Base-by-base conservation (phyloP, 176 grass and related monocot species). In the Aegilops bicornis region DNA sequence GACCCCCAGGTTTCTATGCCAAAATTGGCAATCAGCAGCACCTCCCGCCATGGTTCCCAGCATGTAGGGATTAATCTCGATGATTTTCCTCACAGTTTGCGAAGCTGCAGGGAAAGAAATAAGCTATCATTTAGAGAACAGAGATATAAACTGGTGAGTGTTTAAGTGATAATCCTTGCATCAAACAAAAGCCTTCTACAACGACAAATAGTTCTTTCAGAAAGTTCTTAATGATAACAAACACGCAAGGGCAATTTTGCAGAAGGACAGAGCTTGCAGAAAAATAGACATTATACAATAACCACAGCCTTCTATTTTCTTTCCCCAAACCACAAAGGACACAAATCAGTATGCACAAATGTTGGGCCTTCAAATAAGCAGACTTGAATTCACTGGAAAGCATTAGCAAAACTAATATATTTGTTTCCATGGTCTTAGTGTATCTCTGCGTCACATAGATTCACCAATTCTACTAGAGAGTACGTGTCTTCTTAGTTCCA, bases 51-150 rank as follows among this genome's bases (percentile, higher is more conserved):
- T 96, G 4, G 94, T 99, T 84, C 97, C 97, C 43, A 98, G 85
- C 97, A 98, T 98, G 90, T 98, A 96, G 7, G 92, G 97, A 76
- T 99, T 96, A 52, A 99, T 99, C 89, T 99, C 94, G n/a, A 99
- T 96, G 80, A 99, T 99, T 91, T 99, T 98, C 74, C 87, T 96
- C 40, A 99, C 92, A 61, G 88, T 94, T 84, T 98, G 94, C n/a
- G 97, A 98, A 61, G 97, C 97, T 98, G 75, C 79, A 79, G 33
- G 50, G 15, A 22, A 79, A n/a, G 20, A 27, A 65, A 65, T 4
- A 37, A 7, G 20, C 20, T 19, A 39, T 32, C 6, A n/a, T 27
- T n/a, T 75, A 63, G 76, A 33, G 77, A 10, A 56, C 10, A 63
- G 22, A 11, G 9, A 39, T 12, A 52, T 6, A 29, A 43, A 13